Evolutionary conservation across 192 early-diverging fungal genomes (phyloP).

Genomic region (Coemansia sp.): DNA sequence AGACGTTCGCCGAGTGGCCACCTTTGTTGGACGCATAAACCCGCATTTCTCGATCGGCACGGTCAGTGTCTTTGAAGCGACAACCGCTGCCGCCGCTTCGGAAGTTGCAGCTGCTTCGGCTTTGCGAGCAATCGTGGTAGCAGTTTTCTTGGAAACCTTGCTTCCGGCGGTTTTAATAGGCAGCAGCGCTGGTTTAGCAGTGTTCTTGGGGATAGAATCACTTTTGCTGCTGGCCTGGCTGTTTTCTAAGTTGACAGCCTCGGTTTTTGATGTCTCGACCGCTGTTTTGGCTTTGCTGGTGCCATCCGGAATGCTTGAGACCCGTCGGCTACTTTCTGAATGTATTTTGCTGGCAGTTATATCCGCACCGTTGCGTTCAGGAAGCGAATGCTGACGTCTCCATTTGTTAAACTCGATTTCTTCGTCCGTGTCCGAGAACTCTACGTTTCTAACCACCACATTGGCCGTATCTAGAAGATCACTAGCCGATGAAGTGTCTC

Average conservation of each 20-base stretch:
- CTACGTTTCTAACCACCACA: slow-evolving; percentile 11
- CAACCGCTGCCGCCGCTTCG: not conserved
- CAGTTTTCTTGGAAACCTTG: slow-evolving; percentile 4
- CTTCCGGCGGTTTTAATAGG: not conserved
- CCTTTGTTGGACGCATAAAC: slow-evolving; percentile 52
- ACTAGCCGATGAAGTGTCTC: not conserved
- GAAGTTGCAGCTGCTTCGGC: not conserved
- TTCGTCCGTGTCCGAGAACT: slow-evolving; percentile 47
- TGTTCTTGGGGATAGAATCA: not conserved
- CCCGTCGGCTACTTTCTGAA: too few species aligned
- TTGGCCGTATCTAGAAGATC: not conserved
- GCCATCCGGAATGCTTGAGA: too few species aligned
- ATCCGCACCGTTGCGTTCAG: not conserved
- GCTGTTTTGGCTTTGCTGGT: not conserved
- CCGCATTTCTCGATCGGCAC: slow-evolving; percentile 37
- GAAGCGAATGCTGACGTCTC: slow-evolving; percentile 29
- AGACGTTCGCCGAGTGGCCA: slow-evolving; percentile 25
- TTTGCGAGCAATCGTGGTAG: not conserved
- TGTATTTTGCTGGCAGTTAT: not conserved
- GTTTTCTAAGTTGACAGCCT: not conserved
- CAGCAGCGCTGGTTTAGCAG: not conserved
- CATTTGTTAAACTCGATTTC: slow-evolving; percentile 49
- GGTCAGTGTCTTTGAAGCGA: slow-evolving; percentile 16
- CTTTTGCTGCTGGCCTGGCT: not conserved
- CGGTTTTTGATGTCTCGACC: not conserved